These are phyloP conservation scores for Suhomyces kunorum DNA, from an alignment of 1,139 yeast genomes.

Conservation along the genomic window DNA sequence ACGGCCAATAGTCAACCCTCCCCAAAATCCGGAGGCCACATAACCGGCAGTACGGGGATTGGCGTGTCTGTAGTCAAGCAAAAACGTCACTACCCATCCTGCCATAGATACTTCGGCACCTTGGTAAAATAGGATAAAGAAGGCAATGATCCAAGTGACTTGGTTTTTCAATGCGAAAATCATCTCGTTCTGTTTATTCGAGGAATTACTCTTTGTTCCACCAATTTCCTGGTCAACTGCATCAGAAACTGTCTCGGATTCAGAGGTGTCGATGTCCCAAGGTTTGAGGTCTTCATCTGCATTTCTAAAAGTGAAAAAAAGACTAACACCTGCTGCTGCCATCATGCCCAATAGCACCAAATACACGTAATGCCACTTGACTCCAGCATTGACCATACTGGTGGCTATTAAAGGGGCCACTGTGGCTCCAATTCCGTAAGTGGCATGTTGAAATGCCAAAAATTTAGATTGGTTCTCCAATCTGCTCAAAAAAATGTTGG, in stretches of 20 bases:
- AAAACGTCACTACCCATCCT: slow-evolving; percentile 71
- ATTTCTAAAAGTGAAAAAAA: slow-evolving; percentile 41
- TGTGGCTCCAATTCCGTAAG: slow-evolving; percentile 66
- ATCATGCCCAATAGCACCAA: slow-evolving; percentile 47
- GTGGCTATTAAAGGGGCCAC: slow-evolving; percentile 61
- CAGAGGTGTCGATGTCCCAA: slow-evolving; percentile 13
- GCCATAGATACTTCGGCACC: slow-evolving; percentile 70
- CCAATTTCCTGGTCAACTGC: background rate
- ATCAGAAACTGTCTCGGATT: background rate
- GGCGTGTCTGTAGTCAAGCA: slow-evolving; percentile 57
- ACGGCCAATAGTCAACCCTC: slow-evolving; percentile 64
- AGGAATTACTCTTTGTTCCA: too few relatives aligned
- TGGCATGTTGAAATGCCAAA: slow-evolving; percentile 57
- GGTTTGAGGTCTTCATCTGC: slow-evolving; percentile 33
- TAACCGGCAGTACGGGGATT: slow-evolving; percentile 50
- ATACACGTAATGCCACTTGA: slow-evolving; percentile 57
- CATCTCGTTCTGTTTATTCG: slow-evolving; percentile 11
- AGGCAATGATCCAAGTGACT: slow-evolving; percentile 56
- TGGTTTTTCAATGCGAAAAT: slow-evolving; percentile 39
- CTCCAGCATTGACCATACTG: slow-evolving; percentile 47
- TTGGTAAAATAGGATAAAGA: slow-evolving; percentile 59
- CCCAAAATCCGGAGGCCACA: slow-evolving; percentile 72
- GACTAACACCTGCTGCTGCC: slow-evolving; percentile 25
- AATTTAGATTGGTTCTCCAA: slow-evolving; percentile 50
- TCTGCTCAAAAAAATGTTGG: slow-evolving; percentile 56